phyloP scores from a whole-genome alignment of 305 asterid genomes.

The Petunia hybrid region DNA sequence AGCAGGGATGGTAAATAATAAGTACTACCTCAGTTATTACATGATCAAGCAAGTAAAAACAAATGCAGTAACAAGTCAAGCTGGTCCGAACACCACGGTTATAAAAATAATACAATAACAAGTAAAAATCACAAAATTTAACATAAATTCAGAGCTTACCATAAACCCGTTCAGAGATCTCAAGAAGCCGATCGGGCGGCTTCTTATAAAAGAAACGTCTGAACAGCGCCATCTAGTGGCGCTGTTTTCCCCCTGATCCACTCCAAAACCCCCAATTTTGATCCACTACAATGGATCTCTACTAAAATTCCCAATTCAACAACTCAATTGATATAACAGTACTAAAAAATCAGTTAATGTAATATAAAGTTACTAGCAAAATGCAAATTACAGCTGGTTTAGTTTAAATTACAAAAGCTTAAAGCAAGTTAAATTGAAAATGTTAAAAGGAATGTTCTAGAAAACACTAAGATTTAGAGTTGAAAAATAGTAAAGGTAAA shows the following conservation, averaged over 20 bases:
- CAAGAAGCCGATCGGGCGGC: conserved; percentile 99
- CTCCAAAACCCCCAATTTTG: conserved; percentile 61
- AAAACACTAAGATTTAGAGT: neutral
- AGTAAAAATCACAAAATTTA: too few species aligned
- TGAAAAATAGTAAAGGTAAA: conserved; percentile 9
- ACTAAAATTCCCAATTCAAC: conserved; percentile 26
- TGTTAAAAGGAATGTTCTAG: neutral
- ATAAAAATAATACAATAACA: too few species aligned
- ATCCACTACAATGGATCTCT: conserved; percentile 19
- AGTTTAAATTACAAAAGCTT: neutral
- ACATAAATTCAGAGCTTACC: too few species aligned
- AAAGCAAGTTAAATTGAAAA: neutral
- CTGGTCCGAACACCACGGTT: too few species aligned
- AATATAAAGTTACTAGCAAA: conserved; percentile 13
- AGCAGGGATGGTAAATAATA: neutral
- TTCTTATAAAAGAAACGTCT: conserved; percentile 88
- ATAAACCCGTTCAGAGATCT: conserved; percentile 93
- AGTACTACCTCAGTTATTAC: neutral
- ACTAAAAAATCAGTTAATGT: neutral
- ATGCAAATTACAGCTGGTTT: conserved; percentile 30
- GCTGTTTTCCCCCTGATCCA: conserved; percentile 78
- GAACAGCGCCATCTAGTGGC: conserved; percentile 99
- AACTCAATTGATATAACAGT: neutral
- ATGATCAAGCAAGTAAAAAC: conserved; percentile 4
- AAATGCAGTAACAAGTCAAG: neutral